Evolutionary conservation across 2,329 filamentous ascomycete species (phyloP).

Genomic region (Dothistroma pini): DNA sequence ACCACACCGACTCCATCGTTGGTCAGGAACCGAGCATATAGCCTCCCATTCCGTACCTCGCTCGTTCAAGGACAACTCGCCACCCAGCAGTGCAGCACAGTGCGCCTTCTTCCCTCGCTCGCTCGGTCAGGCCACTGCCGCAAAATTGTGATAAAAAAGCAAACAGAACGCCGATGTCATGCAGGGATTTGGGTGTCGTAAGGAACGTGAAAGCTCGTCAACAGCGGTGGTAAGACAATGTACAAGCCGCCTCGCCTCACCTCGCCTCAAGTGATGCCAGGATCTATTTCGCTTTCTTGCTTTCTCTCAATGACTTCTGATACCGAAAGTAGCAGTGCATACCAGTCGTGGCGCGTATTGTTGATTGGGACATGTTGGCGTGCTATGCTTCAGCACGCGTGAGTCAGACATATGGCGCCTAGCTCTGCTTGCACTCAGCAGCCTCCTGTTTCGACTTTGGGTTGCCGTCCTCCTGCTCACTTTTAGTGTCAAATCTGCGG

Average conservation of each 20-base stretch:
- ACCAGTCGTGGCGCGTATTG: not conserved
- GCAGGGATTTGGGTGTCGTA: conserved; percentile 4
- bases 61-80: not conserved
- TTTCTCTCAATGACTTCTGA: not conserved
- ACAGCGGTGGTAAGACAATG: not conserved
- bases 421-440: conserved; percentile 95
- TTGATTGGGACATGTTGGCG: not conserved
- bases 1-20: not conserved
- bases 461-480: conserved; percentile 66
- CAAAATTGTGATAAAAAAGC: not conserved
- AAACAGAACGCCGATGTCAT: conserved; percentile 7
- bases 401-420: conserved; percentile 15
- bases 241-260: conserved; percentile 2
- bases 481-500: conserved; percentile 5
- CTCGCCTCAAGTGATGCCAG: not conserved
- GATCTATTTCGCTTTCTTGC: conserved; percentile 4
- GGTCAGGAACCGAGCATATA: not conserved
- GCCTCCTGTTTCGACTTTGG: conserved; percentile 92
- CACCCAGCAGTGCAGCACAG: not conserved
- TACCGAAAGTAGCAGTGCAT: not conserved
- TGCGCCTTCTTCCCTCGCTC: not conserved
- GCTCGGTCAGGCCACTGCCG: conserved; percentile 1
- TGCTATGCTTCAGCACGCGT: not conserved
- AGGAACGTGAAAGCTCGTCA: conserved; percentile 1
- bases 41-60: not conserved